A percentile compares a stretch with the other conserved stretches of the same genome.
phyloP scores from a whole-genome alignment of 2,329 filamentous ascomycete species.

The Cladosporium sp. region DNA sequence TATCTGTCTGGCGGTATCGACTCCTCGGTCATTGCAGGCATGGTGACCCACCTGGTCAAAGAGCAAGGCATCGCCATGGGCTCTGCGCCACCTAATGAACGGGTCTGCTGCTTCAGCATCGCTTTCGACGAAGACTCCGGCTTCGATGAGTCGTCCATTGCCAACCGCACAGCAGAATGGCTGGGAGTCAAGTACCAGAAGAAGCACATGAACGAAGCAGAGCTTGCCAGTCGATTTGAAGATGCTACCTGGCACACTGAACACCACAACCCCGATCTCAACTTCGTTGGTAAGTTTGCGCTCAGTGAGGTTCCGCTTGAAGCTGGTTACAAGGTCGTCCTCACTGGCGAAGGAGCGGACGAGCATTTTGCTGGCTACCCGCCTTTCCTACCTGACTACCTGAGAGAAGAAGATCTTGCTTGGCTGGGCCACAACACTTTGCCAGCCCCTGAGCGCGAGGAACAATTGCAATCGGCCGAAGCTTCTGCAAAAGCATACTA shows the following conservation, averaged over 20 bases:
- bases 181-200: slow-evolving; percentile 44
- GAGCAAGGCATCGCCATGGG: slow-evolving; percentile 47
- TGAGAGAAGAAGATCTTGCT: slow-evolving; percentile 46
- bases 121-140: slow-evolving; percentile 48
- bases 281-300: slow-evolving; percentile 50
- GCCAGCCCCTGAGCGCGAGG: slow-evolving; percentile 19
- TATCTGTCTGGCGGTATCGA: slow-evolving; percentile 57
- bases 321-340: slow-evolving; percentile 50
- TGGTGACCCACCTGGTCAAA: slow-evolving; percentile 50
- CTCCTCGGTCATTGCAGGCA: slow-evolving; percentile 54
- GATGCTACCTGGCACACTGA: slow-evolving; percentile 45
- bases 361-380: slow-evolving; percentile 54
- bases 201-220: slow-evolving; percentile 41
- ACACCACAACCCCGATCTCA: slow-evolving; percentile 47
- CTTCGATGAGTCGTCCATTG: slow-evolving; percentile 49
- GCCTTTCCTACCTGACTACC: slow-evolving; percentile 43
- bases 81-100: slow-evolving; percentile 36
- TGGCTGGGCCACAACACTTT: slow-evolving; percentile 23
- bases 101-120: slow-evolving; percentile 49
- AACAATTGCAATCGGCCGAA: slow-evolving; percentile 23
- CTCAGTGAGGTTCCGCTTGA: slow-evolving; percentile 44
- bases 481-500: slow-evolving; percentile 25
- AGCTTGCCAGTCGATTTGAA: slow-evolving; percentile 41
- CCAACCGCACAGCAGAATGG: slow-evolving; percentile 46
- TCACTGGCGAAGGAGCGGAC: slow-evolving; percentile 45